Percentiles rank a stretch among this genome's conserved stretches.
Evolutionary conservation across 2,329 filamentous ascomycete species (phyloP).

Genomic region (Epichloe baconii): DNA sequence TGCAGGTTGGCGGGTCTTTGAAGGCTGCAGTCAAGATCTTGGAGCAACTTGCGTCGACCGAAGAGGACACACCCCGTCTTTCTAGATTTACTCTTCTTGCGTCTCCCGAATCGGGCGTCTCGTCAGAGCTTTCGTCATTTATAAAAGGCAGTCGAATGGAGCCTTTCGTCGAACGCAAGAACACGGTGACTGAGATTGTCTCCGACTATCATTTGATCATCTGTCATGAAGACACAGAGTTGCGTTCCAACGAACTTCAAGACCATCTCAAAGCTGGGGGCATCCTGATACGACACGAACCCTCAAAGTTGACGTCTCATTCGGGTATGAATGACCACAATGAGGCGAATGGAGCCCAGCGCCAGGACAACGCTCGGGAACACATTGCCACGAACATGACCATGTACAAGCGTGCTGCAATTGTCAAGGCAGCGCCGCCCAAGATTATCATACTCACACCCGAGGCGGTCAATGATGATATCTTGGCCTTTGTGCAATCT

Average conservation of each 20-base stretch:
- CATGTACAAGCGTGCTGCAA: background rate
- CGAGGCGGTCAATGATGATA: background rate
- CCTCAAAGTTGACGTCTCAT: background rate
- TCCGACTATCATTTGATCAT: constrained; percentile 23
- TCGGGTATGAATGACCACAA: background rate
- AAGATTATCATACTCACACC: constrained; percentile 3
- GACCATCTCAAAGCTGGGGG: constrained; percentile 18
- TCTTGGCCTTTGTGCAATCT: background rate
- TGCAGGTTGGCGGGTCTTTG: constrained; percentile 23
- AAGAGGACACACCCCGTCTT: constrained; percentile 19
- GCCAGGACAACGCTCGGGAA: background rate
- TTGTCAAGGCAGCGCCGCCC: background rate
- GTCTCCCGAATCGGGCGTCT: background rate
- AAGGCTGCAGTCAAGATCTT: constrained; percentile 14
- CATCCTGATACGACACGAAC: constrained; percentile 10
- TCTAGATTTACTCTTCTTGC: constrained; percentile 20
- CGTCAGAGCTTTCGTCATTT: constrained; percentile 1
- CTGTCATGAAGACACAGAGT: constrained; percentile 6
- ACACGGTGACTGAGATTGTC: constrained; percentile 10
- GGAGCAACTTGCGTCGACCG: constrained; percentile 11
- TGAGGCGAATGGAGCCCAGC: background rate
- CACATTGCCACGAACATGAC: background rate
- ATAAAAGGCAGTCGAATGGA: constrained; percentile 9
- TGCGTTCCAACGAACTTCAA: constrained; percentile 9
- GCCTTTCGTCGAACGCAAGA: constrained; percentile 17